Evolutionary conservation across 306 rosid species (phyloP), one percentile per base, ranked within the genome.

Genomic region (Vachellia pachyceras): DNA sequence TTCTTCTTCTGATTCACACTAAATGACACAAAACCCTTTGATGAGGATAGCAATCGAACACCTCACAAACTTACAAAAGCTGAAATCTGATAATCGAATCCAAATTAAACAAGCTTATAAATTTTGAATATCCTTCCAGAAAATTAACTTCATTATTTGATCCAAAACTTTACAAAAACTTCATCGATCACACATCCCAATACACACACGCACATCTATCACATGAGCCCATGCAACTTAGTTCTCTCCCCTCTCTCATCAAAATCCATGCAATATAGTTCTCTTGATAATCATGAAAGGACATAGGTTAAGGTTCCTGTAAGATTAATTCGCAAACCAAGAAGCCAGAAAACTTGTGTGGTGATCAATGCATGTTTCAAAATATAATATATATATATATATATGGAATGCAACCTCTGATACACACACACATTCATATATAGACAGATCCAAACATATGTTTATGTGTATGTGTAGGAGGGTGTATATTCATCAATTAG

Each of bases 11-110:
- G 37, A 29, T 71, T 45, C 22, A 39, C 78, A 82, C 75, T 76
- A 82, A 54, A 33, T 63, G 88, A 84, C 88, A 79, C 44, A 39
- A 29, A 49, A 60, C 35, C 61, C 82, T 84, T 84, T 82, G 77
- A 87, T 79, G 86, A 79, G 79, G 83, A 85, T 73, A 80, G 65
- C 64, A 77, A 82, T 69, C 60, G 47, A 37, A 68, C 57, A 37
- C 70, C 70, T 36, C 63, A 49, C 44, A 72, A 73, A 77, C 77
- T 67, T 85, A 87, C 88, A 84, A 80, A 29, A 82, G 50, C 77
- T 73, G 72, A 29, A 37, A 67, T 69, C 45, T 55, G 29, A 55
- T 13, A 50, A 50, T 52, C 58, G 14, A 49, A 49, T 49, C 20
- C 55, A 49, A 29, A 29, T 29, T 29, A 29, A 49, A 15, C 20